These are phyloP conservation scores for Selenicereus undatus DNA, from an alignment of 148 eudicot species.

Conservation along the genomic window DNA sequence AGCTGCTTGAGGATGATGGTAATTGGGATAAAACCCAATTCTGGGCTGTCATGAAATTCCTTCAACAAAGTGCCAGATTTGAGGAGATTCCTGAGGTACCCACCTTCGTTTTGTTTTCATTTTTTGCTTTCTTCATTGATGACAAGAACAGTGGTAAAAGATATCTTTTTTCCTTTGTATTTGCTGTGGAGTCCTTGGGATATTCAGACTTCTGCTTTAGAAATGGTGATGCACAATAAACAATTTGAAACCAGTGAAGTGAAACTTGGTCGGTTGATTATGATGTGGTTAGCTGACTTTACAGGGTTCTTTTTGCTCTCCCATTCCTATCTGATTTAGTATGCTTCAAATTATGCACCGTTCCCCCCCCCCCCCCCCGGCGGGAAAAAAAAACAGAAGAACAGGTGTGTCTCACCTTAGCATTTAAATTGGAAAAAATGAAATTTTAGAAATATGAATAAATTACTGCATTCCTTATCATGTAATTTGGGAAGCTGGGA, in stretches of 20 bases:
- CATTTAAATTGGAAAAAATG: too few species aligned
- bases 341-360: too few species aligned
- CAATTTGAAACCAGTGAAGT: too few species aligned
- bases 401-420: too few species aligned
- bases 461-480: too few species aligned
- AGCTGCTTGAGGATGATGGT: constrained; percentile 36
- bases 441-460: background rate
- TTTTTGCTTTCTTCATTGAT: background rate
- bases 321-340: too few species aligned
- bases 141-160: background rate
- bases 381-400: too few species aligned
- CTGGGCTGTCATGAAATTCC: constrained; percentile 37
- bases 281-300: too few species aligned
- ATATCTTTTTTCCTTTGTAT: background rate
- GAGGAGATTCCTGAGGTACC: constrained; percentile 30
- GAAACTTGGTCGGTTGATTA: too few species aligned
- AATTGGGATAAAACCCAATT: constrained; percentile 38
- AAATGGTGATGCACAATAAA: background rate
- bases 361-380: too few species aligned
- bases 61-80: constrained; percentile 26
- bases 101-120: constrained; percentile 2
- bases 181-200: background rate
- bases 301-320: too few species aligned
- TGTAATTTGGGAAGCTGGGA: background rate
- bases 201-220: background rate